Base-by-base conservation (phyloP, 768 basidiomycete genomes). In the Termitomyces sp. region DNA sequence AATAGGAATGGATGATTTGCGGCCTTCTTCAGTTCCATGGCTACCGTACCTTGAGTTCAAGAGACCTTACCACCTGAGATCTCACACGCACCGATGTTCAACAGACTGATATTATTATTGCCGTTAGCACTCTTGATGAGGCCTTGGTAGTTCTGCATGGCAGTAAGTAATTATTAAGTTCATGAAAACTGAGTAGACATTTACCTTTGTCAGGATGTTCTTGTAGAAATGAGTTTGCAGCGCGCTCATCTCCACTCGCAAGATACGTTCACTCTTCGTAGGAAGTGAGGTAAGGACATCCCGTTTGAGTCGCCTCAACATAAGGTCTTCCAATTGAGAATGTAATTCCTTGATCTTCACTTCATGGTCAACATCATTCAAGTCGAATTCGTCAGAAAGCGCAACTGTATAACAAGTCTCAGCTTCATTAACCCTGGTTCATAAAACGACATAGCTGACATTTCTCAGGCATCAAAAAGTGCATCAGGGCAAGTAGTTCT, bases 11-110 rank as follows among this genome's bases (percentile, higher is more conserved):
- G 97, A 66, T 99, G 97, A 67, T 98, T 98, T 27, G 93, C 94
- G 1, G 95, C 94, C 72, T 99, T 98, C 79, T 98, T 98, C 50
- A 98, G 79, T 70, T 98, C 97, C 95, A 99, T 97, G 0, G 96
- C 96, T 90, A 56, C 32, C 53, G 53, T 16, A 46, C 27, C 49
- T 32, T 62, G 52, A 55, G 43, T 27, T 53, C n/a, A 56, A 50
- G 22, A 56, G n/a, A 16, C 26, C 10, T n/a, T 52, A 20, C 60
- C 48, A 42, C 27, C 54, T 52, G 31, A 34, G 29, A 46, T 14
- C 44, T 5, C 12, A 72, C 10, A 72, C 81, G 58, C 56, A 88
- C 88, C 89, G 54, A 99, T 96, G 69, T 99, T 99, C 69, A 99
- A 84, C 68, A 99, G 74, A 69, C 91, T 98, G 71, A 94, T 96